Base-by-base conservation (phyloP, 805 yeast genomes). In the Wickerhamiella lipophila region DNA sequence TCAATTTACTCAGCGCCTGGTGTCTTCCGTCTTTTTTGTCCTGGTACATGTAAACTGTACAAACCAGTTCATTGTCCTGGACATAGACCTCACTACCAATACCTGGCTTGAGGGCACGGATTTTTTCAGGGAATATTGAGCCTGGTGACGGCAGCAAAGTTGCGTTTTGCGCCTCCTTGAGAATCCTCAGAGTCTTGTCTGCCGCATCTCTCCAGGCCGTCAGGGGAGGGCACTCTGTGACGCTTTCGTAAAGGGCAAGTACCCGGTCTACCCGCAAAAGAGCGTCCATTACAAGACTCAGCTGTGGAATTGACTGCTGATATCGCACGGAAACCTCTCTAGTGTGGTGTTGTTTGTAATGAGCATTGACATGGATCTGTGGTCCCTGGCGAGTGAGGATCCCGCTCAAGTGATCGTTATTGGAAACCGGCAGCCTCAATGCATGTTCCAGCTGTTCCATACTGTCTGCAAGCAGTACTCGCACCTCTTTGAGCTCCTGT, bases 401-500 rank as follows among this genome's bases (percentile, higher is more conserved):
- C 6, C 51, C 51, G 12, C 21, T 44, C 38, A 15, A 16, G 13
- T 22, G 39, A 8, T 18, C 22, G 21, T 49, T 45, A 15, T 32
- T 44, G 29, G 36, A 34, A 15, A 44, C 18, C 3, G 51, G 51
- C 41, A 49, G 26, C 26, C 46, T 19, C 18, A 38, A 19, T 12
- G 51, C 48, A 11, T 13, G 32, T n/a, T 38, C 26, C 18, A 49
- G 42, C 36, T 29, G 35, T 2, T 23, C 42, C 6, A 13, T 25
- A 42, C 44, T 44, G 6, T 49, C 44, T 4, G 19, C 27, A 8
- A 49, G 34, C 5, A 42, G 43, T 15, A 19, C 9, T 22, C 21
- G 38, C 21, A 49, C 50, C 11, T 19, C 22, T 4, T 18, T 7
- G 9, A 68, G 44, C 56, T 55, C 49, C 25, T 27, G 30, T 18